phyloP scores from a whole-genome alignment of 2,329 filamentous ascomycete genomes.

The Cladobotryum protrusum region DNA sequence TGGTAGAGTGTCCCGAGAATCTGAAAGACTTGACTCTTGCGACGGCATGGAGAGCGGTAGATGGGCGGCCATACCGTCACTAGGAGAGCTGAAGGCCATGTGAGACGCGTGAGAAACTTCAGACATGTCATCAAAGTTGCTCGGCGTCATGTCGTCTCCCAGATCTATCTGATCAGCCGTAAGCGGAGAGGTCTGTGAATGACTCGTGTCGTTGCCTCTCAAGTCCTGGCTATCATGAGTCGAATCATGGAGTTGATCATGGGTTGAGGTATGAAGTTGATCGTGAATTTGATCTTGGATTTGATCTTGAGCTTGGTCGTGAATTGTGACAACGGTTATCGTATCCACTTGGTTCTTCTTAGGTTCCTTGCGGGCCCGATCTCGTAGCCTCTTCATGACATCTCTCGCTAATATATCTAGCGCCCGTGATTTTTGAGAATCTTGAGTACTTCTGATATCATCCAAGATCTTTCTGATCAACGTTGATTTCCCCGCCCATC shows the following conservation, averaged over 20 bases:
- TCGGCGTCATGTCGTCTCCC: slow-evolving; percentile 15
- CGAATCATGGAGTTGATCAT: neutral
- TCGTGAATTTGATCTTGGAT: no score
- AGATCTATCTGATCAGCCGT: slow-evolving; percentile 14
- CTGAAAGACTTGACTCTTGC: slow-evolving; percentile 15
- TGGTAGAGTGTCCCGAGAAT: slow-evolving; percentile 14
- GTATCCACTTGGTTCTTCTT: slow-evolving; percentile 1
- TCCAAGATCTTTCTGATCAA: slow-evolving; percentile 50
- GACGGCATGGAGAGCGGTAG: slow-evolving; percentile 18
- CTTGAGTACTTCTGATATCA: slow-evolving; percentile 43
- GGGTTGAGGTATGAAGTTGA: no score
- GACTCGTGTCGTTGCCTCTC: slow-evolving; percentile 12
- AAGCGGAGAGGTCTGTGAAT: slow-evolving; percentile 12
- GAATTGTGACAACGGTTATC: no score
- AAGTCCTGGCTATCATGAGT: slow-evolving; percentile 6
- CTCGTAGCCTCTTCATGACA: slow-evolving; percentile 69
- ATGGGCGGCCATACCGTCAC: slow-evolving; percentile 15
- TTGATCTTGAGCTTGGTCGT: no score
- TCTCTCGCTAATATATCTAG: slow-evolving; percentile 68
- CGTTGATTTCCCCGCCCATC: slow-evolving; percentile 57
- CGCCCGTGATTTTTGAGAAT: slow-evolving; percentile 54
- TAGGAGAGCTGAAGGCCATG: slow-evolving; percentile 19
- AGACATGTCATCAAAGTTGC: slow-evolving; percentile 19
- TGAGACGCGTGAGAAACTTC: slow-evolving; percentile 19
- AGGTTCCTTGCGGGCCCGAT: slow-evolving; percentile 51